These are phyloP conservation scores for Microsporum canis DNA, from an alignment of 2,329 filamentous ascomycete species.

Conservation along the genomic window DNA sequence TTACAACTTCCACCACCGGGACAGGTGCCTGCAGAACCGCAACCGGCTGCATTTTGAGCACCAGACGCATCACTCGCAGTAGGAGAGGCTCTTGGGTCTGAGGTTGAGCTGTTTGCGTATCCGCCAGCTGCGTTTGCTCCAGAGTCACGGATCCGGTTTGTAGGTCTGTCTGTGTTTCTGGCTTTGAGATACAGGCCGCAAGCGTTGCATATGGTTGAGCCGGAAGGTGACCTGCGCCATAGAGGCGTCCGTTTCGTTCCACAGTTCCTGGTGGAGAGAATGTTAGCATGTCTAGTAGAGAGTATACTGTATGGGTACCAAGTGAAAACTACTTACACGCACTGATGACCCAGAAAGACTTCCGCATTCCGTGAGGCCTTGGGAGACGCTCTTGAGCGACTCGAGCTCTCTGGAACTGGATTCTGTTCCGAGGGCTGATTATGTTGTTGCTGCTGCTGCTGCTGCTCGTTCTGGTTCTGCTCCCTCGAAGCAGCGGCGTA, in stretches of 20 bases:
- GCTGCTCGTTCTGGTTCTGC: background rate
- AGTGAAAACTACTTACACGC: conserved; percentile 24
- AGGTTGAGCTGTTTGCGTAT: conserved; percentile 11
- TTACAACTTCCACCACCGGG: conserved; percentile 92
- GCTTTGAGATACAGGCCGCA: conserved; percentile 93
- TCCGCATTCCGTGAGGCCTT: conserved; percentile 27
- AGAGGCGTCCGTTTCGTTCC: conserved; percentile 85
- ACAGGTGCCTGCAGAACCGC: conserved; percentile 61
- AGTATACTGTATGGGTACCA: background rate
- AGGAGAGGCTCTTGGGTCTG: conserved; percentile 19
- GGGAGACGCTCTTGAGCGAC: conserved; percentile 23
- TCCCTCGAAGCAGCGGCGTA: background rate
- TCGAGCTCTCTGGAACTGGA: conserved; percentile 10
- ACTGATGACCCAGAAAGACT: conserved; percentile 31
- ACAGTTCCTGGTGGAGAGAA: conserved; percentile 59
- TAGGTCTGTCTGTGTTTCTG: conserved; percentile 79
- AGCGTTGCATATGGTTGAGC: conserved; percentile 93
- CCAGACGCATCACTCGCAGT: conserved; percentile 26
- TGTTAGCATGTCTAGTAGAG: conserved; percentile 3
- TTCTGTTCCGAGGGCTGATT: conserved; percentile 13
- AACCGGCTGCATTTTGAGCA: conserved; percentile 23
- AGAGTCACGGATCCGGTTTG: conserved; percentile 71
- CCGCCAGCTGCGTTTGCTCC: conserved; percentile 20
- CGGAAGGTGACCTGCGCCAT: conserved; percentile 86
- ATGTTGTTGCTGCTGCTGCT: conserved; percentile 5